These are phyloP conservation scores for Oenanthe sinensis DNA, from an alignment of 129 eudicot species.

Conservation along the genomic window DNA sequence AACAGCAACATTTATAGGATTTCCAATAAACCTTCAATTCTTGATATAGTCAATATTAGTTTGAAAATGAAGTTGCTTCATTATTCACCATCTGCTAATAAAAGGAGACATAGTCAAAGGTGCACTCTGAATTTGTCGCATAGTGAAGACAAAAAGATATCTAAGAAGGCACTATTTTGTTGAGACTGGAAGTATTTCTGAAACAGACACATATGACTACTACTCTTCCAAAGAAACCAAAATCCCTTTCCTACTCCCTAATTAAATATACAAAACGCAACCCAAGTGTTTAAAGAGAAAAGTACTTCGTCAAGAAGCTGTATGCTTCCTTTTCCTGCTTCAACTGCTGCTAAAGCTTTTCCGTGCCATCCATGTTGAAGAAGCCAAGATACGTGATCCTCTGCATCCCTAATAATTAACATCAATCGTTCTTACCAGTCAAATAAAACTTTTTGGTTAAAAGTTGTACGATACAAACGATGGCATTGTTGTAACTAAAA, in stretches of 20 bases:
- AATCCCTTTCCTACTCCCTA: neutral
- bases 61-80: neutral
- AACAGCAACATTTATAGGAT: neutral
- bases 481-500: neutral
- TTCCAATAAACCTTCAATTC: neutral
- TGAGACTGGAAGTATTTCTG: neutral
- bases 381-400: conserved; percentile 97
- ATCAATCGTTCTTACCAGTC: conserved; percentile 9
- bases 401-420: conserved; percentile 70
- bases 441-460: neutral
- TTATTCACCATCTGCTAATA: neutral
- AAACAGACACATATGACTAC: neutral
- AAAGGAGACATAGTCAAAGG: neutral
- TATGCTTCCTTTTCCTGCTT: conserved; percentile 91
- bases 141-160: neutral
- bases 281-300: neutral
- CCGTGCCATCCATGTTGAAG: conserved; percentile 95
- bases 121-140: neutral
- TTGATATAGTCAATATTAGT: neutral
- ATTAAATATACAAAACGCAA: neutral
- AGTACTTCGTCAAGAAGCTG: conserved; percentile 83
- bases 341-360: conserved; percentile 91
- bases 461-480: neutral
- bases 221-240: neutral
- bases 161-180: neutral